A percentile compares a stretch with the other conserved stretches of the same genome.
Evolutionary conservation across 2,329 filamentous ascomycete genomes (phyloP).

Genomic region (Sclerotiophoma versabilis): DNA sequence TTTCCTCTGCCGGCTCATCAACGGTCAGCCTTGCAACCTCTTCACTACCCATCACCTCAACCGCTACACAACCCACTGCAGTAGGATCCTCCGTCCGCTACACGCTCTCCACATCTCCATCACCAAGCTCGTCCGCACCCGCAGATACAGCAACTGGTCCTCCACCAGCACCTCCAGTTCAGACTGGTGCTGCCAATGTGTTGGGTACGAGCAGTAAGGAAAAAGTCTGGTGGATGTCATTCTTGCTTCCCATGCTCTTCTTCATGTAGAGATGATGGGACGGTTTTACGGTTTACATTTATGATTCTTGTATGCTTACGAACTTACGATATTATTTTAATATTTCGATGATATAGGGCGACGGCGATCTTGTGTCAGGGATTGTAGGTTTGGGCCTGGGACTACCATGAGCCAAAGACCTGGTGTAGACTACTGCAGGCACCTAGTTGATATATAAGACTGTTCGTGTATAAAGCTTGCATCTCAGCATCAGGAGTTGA

Average conservation of each 20-base stretch:
- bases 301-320: constrained; percentile 22
- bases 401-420: background rate
- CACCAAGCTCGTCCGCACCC: constrained; percentile 19
- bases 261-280: constrained; percentile 5
- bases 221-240: constrained; percentile 43
- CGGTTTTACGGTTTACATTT: background rate
- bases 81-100: constrained; percentile 21
- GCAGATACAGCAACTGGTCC: constrained; percentile 24
- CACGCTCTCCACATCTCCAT: constrained; percentile 22
- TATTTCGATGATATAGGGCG: background rate
- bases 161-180: constrained; percentile 36
- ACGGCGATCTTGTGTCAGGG: background rate
- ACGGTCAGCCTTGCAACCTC: constrained; percentile 1
- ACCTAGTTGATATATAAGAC: constrained; percentile 1
- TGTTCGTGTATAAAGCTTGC: background rate
- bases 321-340: constrained; percentile 11
- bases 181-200: constrained; percentile 21
- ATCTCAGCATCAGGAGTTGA: background rate
- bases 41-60: background rate
- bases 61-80: constrained; percentile 14
- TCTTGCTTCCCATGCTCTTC: constrained; percentile 29
- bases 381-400: background rate
- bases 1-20: background rate
- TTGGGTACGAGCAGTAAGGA: constrained; percentile 25
- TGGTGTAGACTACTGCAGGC: constrained; percentile 10